phyloP scores from a whole-genome alignment of 2,329 filamentous ascomycete species.

The Chaetoscypha palmicola region DNA sequence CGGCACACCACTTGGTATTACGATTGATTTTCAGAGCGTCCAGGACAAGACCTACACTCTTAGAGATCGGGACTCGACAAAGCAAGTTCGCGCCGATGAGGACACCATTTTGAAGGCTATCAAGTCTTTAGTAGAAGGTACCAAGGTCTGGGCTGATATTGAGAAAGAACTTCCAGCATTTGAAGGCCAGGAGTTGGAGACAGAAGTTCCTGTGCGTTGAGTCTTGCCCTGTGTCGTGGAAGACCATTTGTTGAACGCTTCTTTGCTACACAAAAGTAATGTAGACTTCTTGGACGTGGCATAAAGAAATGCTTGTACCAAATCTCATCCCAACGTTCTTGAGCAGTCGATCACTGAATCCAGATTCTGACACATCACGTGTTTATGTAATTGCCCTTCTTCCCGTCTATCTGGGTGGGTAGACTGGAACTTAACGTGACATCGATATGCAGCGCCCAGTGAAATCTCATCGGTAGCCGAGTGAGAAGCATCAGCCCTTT shows the following conservation, averaged over 20 bases:
- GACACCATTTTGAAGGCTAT: slow-evolving; percentile 73
- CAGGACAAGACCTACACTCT: slow-evolving; percentile 83
- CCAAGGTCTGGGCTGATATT: slow-evolving; percentile 60
- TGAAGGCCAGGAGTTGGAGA: slow-evolving; percentile 59
- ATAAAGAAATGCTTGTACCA: neutral
- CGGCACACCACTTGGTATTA: slow-evolving; percentile 88
- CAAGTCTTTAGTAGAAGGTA: slow-evolving; percentile 39
- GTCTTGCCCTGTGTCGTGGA: too few species aligned
- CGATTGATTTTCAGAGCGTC: slow-evolving; percentile 90
- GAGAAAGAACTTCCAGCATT: slow-evolving; percentile 75
- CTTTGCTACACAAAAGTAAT: slow-evolving; percentile 1
- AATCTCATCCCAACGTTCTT: neutral
- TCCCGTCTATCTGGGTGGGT: too few species aligned
- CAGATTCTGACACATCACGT: neutral
- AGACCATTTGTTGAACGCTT: too few species aligned
- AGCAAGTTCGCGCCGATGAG: slow-evolving; percentile 79
- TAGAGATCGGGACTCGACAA: slow-evolving; percentile 82
- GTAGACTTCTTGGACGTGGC: neutral
- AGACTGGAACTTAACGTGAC: too few species aligned
- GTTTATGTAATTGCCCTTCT: too few species aligned
- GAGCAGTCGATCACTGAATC: neutral
- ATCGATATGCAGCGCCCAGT: too few species aligned
- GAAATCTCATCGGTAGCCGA: too few species aligned
- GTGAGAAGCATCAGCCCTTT: too few species aligned
- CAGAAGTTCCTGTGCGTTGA: slow-evolving; percentile 6